Evolutionary conservation across 306 rosid species (phyloP), one percentile per base, ranked within the genome.

Genomic region (Corylus avellana): DNA sequence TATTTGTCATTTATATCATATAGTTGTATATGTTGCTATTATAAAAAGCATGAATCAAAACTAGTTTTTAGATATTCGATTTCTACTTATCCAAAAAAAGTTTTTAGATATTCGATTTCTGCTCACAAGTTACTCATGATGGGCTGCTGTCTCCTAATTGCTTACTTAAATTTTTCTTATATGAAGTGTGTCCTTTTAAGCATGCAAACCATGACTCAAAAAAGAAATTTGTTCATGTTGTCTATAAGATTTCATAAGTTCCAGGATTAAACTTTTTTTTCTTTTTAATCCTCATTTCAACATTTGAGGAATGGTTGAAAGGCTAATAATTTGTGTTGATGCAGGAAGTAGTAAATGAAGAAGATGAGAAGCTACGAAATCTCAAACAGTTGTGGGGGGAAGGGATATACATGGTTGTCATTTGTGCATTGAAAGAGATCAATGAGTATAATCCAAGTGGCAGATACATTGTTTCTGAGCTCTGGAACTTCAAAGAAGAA

Each of bases 401-500:
- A 68, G 96, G 90, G 62, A 77, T 95, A 68, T 51, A 84, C 78
- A 77, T 71, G 7, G 85, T 89, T 2, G 98, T 95, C 4, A 84
- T 86, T 62, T 84, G 84, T 2, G 92, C 97, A 54, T 62, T 93
- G 50, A 86, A 81, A 79, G 99, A 95, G 80, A 35, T 90, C 5
- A 87, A 93, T 49, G 99, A 95, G 39, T 91, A 89, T 77, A 93
- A 95, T 85, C 72, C 98, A 70, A 95, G 99, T 10, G 99, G 98
- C 37, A 62, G 97, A 25, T 95, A 95, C 47, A 58, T 79, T 37
- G 85, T 89, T 20, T 22, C 70, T 7, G 99, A 92, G 79, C 91
- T 93, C 35, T 95, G 98, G 98, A 95, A 90, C 81, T 82, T 78
- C 77, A 93, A 93, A 80, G 98, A 91, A 70, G 85, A 83, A 0